phyloP scores from a whole-genome alignment of 164 flowering plant species.

The Sedum album region DNA sequence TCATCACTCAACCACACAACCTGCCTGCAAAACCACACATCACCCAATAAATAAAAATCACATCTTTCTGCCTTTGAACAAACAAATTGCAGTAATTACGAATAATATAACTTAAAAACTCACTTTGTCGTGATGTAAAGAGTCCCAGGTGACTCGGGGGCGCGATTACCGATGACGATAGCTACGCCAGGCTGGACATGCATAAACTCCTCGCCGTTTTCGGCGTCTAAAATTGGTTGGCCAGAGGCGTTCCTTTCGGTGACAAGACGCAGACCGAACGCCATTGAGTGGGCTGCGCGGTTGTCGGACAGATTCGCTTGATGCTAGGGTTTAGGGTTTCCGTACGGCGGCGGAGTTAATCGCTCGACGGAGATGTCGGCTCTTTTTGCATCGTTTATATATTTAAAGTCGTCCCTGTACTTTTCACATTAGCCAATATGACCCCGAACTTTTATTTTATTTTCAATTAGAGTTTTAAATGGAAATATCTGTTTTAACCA shows the following conservation, averaged over 20 bases:
- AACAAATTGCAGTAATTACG: too few relatives aligned
- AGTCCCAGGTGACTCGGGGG: constrained; percentile 75
- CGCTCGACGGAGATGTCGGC: too few relatives aligned
- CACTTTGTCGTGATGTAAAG: constrained; percentile 79
- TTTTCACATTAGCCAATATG: too few relatives aligned
- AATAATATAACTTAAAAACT: background rate
- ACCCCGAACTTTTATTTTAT: too few relatives aligned
- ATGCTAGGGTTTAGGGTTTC: too few relatives aligned
- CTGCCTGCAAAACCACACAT: constrained; percentile 30
- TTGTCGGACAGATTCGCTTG: too few relatives aligned
- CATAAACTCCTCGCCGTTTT: constrained; percentile 65
- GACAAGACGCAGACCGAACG: constrained; percentile 46
- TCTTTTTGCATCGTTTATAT: too few relatives aligned
- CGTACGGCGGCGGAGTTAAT: too few relatives aligned
- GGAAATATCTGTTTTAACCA: too few relatives aligned
- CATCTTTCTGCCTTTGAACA: too few relatives aligned
- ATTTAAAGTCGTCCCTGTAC: too few relatives aligned
- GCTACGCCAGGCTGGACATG: constrained; percentile 59
- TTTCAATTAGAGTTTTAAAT: too few relatives aligned
- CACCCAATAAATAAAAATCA: background rate
- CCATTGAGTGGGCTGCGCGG: constrained; percentile 35
- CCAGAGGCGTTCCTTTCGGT: constrained; percentile 43
- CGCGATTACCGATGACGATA: constrained; percentile 50
- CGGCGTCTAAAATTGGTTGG: constrained; percentile 52
- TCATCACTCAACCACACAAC: constrained; percentile 80